Evolutionary conservation across 1,284 basidiomycete species (phyloP).

Genomic region (Austroboletus niveus): DNA sequence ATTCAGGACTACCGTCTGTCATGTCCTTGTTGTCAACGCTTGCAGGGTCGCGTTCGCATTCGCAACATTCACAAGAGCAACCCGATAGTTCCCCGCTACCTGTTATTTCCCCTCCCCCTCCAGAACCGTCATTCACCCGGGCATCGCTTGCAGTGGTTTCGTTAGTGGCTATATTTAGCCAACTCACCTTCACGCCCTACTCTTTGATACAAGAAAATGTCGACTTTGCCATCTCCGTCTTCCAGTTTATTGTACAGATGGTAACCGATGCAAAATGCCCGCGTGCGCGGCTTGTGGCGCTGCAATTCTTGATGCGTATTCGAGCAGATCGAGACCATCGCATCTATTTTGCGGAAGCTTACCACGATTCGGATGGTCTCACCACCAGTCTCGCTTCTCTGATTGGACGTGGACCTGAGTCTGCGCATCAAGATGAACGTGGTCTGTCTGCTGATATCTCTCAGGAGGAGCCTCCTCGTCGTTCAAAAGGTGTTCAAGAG

Average conservation of each 20-base stretch:
- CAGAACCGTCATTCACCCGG: conserved; percentile 38
- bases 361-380: conserved; percentile 55
- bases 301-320: conserved; percentile 89
- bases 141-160: conserved; percentile 61
- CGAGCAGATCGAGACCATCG: conserved; percentile 91
- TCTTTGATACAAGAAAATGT: conserved; percentile 45
- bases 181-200: conserved; percentile 66
- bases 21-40: conserved; percentile 65
- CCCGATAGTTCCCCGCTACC: conserved; percentile 30
- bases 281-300: conserved; percentile 66
- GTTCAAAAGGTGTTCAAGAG: conserved; percentile 52
- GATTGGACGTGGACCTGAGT: conserved; percentile 45
- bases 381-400: conserved; percentile 51
- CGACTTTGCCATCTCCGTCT: conserved; percentile 52
- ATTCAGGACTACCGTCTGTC: conserved; percentile 52
- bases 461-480: conserved; percentile 42
- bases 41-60: conserved; percentile 58
- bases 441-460: conserved; percentile 16
- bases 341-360: conserved; percentile 63
- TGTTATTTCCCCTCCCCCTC: conserved; percentile 20
- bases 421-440: conserved; percentile 29
- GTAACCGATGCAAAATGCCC: conserved; percentile 49
- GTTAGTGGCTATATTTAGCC: conserved; percentile 64
- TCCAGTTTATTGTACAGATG: conserved; percentile 47
- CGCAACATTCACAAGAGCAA: conserved; percentile 39